These are phyloP conservation scores for Pseudocohnilembus persalinus DNA, from an alignment of 169 alveolate genomes.

Conservation along the genomic window DNA sequence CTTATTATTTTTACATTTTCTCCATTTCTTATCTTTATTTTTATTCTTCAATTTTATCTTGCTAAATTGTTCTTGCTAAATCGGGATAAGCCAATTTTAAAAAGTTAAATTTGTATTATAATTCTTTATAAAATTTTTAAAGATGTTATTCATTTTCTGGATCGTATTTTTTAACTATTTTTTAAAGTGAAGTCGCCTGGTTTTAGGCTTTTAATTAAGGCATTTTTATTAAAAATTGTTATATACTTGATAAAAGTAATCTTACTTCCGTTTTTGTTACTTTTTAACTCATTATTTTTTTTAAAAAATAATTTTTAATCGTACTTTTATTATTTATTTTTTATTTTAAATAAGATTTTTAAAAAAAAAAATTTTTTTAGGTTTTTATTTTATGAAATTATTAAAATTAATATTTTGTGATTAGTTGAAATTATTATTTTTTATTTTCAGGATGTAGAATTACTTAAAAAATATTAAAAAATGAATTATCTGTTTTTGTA, in stretches of 20 bases:
- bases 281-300: background rate
- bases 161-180: constrained; percentile 23
- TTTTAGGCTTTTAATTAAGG: background rate
- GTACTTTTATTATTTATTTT: too few relatives aligned
- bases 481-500: too few relatives aligned
- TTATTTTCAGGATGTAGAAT: too few relatives aligned
- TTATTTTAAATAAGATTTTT: background rate
- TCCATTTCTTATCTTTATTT: background rate
- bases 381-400: too few relatives aligned
- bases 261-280: background rate
- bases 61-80: background rate
- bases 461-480: too few relatives aligned
- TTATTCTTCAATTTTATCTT: background rate
- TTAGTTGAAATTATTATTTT: too few relatives aligned
- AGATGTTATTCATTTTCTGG: background rate
- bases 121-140: constrained; percentile 22
- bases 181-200: background rate
- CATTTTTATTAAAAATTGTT: background rate
- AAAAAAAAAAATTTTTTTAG: too few relatives aligned
- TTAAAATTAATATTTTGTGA: too few relatives aligned
- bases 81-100: constrained; percentile 31
- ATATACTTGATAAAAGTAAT: background rate
- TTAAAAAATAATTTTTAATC: too few relatives aligned
- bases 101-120: constrained; percentile 29
- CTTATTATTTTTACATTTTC: background rate